A percentile compares a stretch with the other conserved stretches of the same genome.
Evolutionary conservation across 768 basidiomycete species (phyloP).

Genomic region (Trametes maxima): DNA sequence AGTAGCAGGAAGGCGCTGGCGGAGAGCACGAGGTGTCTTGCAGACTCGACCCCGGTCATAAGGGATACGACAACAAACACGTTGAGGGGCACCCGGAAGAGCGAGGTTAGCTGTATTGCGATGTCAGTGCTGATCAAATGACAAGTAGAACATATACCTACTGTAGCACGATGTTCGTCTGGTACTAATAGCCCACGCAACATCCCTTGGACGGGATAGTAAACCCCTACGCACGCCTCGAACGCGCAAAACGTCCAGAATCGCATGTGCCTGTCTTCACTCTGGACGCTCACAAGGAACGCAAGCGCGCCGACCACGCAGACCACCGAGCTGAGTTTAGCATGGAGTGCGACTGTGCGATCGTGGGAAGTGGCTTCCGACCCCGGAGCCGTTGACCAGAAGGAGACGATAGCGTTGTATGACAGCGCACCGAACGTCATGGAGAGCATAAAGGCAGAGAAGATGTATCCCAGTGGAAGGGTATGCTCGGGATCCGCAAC

Average conservation of each 20-base stretch:
- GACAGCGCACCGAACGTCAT: conserved; percentile 81
- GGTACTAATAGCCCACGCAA: conserved; percentile 64
- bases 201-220: conserved; percentile 80
- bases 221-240: conserved; percentile 78
- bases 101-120: conserved; percentile 55
- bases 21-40: conserved; percentile 60
- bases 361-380: conserved; percentile 26
- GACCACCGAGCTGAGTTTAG: conserved; percentile 65
- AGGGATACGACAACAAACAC: conserved; percentile 71
- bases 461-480: conserved; percentile 78
- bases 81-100: conserved; percentile 78
- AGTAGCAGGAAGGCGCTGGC: conserved; percentile 59
- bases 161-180: conserved; percentile 76
- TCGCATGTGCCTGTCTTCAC: conserved; percentile 47
- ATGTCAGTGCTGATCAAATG: too few species aligned
- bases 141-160: conserved; percentile 35
- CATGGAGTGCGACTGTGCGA: conserved; percentile 58
- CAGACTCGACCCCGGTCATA: conserved; percentile 67
- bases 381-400: conserved; percentile 21
- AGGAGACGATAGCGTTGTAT: conserved; percentile 53
- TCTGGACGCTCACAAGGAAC: conserved; percentile 51
- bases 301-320: conserved; percentile 61
- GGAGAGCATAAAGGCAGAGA: conserved; percentile 78
- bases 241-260: conserved; percentile 78
- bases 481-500: conserved; percentile 40